phyloP scores from a whole-genome alignment of 257 asterid genomes.

The Nicotiana attenuata region DNA sequence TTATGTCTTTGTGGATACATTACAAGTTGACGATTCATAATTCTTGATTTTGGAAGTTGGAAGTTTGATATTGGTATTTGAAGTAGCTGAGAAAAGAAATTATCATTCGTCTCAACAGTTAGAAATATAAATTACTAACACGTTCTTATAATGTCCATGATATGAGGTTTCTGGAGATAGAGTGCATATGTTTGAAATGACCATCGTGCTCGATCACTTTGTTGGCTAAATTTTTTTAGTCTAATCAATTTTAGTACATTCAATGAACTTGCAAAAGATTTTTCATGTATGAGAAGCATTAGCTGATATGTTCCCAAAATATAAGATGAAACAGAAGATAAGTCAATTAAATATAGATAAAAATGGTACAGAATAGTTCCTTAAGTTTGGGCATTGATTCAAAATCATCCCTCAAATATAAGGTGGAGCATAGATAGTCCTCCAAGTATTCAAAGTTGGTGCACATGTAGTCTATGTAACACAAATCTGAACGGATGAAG shows the following conservation, averaged over 20 bases:
- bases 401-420: neutral
- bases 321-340: no score
- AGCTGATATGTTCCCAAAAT: no score
- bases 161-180: neutral
- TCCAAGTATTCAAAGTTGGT: neutral
- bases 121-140: neutral
- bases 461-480: neutral
- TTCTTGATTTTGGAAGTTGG: neutral
- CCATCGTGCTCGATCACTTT: neutral
- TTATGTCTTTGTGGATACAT: neutral
- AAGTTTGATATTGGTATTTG: neutral
- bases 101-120: neutral
- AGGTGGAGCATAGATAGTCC: neutral
- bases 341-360: no score
- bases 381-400: neutral
- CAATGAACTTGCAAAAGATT: neutral
- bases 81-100: neutral
- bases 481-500: no score
- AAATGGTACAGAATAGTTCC: no score
- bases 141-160: neutral
- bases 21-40: neutral
- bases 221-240: neutral
- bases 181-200: neutral
- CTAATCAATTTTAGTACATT: no score
- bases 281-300: no score